Evolutionary conservation across 257 asterid genomes (phyloP).

Genomic region (Solanum lignicaule): DNA sequence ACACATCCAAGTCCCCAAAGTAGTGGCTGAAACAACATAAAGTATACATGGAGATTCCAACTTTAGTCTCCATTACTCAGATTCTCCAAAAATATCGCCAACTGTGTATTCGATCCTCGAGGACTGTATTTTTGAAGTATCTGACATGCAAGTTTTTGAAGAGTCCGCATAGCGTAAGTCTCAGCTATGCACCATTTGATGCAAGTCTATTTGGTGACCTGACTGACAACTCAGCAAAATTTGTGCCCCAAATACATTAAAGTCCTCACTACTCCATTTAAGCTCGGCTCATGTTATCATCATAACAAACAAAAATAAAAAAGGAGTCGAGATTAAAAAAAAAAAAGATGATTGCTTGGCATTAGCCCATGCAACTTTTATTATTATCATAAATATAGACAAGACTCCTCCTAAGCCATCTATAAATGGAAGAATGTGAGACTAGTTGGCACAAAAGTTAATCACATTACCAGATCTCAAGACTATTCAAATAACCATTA

Average conservation of each 20-base stretch:
- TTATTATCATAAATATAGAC: neutral
- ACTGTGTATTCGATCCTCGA: neutral
- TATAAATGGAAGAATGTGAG: neutral
- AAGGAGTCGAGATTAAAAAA: neutral
- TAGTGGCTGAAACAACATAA: neutral
- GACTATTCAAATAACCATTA: neutral
- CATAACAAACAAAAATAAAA: neutral
- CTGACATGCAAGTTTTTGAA: neutral
- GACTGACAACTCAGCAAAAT: neutral
- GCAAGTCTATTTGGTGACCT: neutral
- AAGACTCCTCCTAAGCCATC: neutral
- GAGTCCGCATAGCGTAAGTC: neutral
- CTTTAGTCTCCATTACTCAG: neutral
- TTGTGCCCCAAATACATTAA: neutral
- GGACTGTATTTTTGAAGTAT: too few relatives aligned
- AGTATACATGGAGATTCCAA: neutral
- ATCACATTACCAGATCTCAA: neutral
- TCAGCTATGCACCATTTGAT: neutral
- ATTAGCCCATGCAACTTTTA: neutral
- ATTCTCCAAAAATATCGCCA: too few relatives aligned
- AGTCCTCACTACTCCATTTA: neutral
- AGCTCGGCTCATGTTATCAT: neutral
- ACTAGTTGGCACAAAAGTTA: neutral
- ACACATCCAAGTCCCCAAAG: neutral
- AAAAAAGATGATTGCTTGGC: neutral